A percentile compares a stretch with the other conserved stretches of the same genome.
Conservation (phyloP, 139 green algal species). For the Edaphochlamys debaryana region DNA sequence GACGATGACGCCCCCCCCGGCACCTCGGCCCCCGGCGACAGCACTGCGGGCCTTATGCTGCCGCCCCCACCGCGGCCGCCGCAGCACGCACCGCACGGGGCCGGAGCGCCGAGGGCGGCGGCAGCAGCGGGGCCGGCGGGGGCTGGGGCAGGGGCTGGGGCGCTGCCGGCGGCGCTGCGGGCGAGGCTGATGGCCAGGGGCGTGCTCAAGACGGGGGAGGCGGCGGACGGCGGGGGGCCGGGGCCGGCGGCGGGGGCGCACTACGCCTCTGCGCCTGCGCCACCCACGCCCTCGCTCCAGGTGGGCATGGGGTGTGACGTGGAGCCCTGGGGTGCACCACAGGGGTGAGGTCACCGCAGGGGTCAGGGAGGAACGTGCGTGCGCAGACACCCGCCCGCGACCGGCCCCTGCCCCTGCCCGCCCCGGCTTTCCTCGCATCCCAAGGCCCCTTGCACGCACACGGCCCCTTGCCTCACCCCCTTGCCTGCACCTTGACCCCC, state of each 20-base stretch:
- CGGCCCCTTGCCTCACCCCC: no score
- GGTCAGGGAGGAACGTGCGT: no score
- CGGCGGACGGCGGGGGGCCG: neutral
- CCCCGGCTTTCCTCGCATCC: no score
- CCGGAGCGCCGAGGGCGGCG: neutral
- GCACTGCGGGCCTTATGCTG: neutral
- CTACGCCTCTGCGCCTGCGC: constrained; percentile 23
- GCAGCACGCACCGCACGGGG: neutral
- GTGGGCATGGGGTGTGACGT: no score
- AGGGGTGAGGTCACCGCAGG: no score
- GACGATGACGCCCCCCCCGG: constrained; percentile 32
- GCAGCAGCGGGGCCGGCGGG: constrained; percentile 2
- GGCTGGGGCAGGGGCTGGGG: no score
- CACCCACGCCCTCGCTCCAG: constrained; percentile 12
- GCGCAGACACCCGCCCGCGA: no score
- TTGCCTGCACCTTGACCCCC: no score
- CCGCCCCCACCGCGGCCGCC: neutral
- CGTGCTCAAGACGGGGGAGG: constrained; percentile 53
- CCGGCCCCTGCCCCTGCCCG: no score
- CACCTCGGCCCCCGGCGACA: neutral
- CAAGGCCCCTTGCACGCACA: no score
- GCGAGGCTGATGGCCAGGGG: constrained; percentile 66
- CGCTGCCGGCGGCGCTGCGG: constrained; percentile 69
- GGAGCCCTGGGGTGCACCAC: no score
- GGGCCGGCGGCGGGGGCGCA: neutral